A percentile compares a stretch with the other conserved stretches of the same genome.
Evolutionary conservation across 2,329 filamentous ascomycete species (phyloP).

Genomic region (Diaporthe sp.): DNA sequence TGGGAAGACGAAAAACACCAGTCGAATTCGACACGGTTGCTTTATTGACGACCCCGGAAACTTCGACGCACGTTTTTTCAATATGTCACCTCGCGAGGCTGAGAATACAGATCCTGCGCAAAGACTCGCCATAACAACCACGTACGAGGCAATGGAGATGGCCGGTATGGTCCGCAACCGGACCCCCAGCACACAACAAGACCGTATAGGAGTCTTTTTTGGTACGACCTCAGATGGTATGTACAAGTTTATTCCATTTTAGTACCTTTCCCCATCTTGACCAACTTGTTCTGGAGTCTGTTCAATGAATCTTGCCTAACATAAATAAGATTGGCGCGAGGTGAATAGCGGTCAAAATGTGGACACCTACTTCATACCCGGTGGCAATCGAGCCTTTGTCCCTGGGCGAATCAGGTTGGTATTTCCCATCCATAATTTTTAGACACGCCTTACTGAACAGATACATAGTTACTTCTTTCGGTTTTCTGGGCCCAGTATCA

Average conservation of each 20-base stretch:
- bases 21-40: slow-evolving; percentile 69
- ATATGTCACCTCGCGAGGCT: slow-evolving; percentile 38
- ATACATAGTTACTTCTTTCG: slow-evolving; percentile 51
- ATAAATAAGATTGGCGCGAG: slow-evolving; percentile 58
- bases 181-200: slow-evolving; percentile 47
- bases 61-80: slow-evolving; percentile 41
- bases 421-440: not conserved
- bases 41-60: slow-evolving; percentile 25
- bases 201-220: slow-evolving; percentile 74
- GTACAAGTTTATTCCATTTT: not conserved
- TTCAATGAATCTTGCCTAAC: slow-evolving; percentile 39
- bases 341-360: slow-evolving; percentile 66
- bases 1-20: slow-evolving; percentile 59
- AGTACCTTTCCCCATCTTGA: not conserved
- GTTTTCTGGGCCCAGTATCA: slow-evolving; percentile 50
- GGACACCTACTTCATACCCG: slow-evolving; percentile 44
- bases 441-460: not conserved
- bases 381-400: slow-evolving; percentile 49
- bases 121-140: slow-evolving; percentile 24
- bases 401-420: slow-evolving; percentile 51
- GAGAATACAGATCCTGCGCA: slow-evolving; percentile 38
- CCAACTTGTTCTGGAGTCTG: slow-evolving; percentile 41
- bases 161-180: slow-evolving; percentile 58
- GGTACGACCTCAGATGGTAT: slow-evolving; percentile 69
- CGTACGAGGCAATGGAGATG: slow-evolving; percentile 49